phyloP scores from a whole-genome alignment of 2,329 filamentous ascomycete species.

The Claviceps arundinis region DNA sequence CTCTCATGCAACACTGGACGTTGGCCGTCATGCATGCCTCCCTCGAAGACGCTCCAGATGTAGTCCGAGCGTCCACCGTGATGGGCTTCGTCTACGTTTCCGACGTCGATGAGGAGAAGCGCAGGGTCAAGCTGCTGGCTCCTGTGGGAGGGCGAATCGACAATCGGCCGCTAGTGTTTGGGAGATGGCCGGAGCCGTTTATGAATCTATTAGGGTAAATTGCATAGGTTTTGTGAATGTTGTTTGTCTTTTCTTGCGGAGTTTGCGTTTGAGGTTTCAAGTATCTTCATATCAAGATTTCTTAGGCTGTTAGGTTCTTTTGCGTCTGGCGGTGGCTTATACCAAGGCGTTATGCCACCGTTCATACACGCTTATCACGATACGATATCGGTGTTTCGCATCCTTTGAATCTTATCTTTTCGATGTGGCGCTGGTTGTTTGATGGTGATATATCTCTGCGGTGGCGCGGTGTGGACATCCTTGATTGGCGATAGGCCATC shows the following conservation, averaged over 20 bases:
- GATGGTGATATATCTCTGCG: too few relatives aligned
- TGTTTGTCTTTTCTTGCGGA: background rate
- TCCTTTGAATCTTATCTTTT: too few relatives aligned
- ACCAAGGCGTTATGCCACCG: background rate
- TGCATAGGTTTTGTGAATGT: background rate
- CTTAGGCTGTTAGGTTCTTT: background rate
- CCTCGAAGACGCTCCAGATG: conserved; percentile 53
- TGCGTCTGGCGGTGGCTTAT: background rate
- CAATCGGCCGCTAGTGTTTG: conserved; percentile 68
- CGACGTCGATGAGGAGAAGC: conserved; percentile 76
- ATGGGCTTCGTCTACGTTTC: conserved; percentile 90
- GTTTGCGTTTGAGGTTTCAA: too few relatives aligned
- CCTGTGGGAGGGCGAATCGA: conserved; percentile 75
- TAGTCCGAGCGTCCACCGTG: conserved; percentile 67
- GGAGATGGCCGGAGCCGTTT: conserved; percentile 73
- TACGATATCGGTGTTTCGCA: too few relatives aligned
- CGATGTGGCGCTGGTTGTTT: too few relatives aligned
- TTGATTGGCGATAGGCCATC: too few relatives aligned
- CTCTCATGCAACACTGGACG: conserved; percentile 64
- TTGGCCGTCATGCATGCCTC: conserved; percentile 74
- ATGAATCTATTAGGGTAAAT: conserved; percentile 54
- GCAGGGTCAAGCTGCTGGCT: conserved; percentile 66
- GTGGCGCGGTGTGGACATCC: too few relatives aligned
- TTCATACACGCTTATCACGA: too few relatives aligned
- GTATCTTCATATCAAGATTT: too few relatives aligned